Evolutionary conservation across 768 basidiomycete genomes (phyloP).

Genomic region (Crepidotus variabilis): DNA sequence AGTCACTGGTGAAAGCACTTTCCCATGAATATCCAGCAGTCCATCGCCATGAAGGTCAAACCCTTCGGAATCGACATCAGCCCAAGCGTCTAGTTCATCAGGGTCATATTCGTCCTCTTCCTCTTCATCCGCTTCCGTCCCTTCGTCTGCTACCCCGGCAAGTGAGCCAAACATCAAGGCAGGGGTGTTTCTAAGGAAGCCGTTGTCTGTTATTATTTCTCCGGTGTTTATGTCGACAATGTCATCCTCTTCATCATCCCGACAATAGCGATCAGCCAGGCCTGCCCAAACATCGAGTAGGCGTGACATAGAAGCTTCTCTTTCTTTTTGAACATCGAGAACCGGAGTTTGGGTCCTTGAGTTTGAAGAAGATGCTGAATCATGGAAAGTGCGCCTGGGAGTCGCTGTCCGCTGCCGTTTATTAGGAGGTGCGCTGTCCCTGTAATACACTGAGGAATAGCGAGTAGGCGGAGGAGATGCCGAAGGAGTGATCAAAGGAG

Average conservation of each 20-base stretch:
- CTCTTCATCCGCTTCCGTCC: constrained; percentile 46
- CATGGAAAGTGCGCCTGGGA: constrained; percentile 28
- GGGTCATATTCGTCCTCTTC: constrained; percentile 53
- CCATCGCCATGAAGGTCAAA: constrained; percentile 26
- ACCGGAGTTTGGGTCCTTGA: constrained; percentile 25
- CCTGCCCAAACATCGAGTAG: constrained; percentile 63
- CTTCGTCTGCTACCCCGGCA: constrained; percentile 36
- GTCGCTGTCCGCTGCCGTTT: constrained; percentile 51
- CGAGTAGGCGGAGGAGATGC: constrained; percentile 44
- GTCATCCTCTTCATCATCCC: constrained; percentile 73
- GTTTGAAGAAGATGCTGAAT: constrained; percentile 34
- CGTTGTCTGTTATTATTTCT: constrained; percentile 65
- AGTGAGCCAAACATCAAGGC: constrained; percentile 52
- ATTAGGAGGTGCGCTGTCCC: constrained; percentile 33
- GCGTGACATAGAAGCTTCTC: constrained; percentile 53
- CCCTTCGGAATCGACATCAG: constrained; percentile 26
- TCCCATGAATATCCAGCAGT: constrained; percentile 21
- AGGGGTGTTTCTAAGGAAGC: constrained; percentile 48
- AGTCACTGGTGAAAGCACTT: constrained; percentile 38
- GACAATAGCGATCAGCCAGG: constrained; percentile 65
- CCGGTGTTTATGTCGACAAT: constrained; percentile 66
- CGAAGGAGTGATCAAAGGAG: constrained; percentile 46
- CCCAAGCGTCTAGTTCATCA: constrained; percentile 58
- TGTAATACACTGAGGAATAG: not conserved
- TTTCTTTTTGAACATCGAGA: constrained; percentile 45